Conservation (phyloP, 2,329 filamentous ascomycete species). For the Talaromyces sp. region DNA sequence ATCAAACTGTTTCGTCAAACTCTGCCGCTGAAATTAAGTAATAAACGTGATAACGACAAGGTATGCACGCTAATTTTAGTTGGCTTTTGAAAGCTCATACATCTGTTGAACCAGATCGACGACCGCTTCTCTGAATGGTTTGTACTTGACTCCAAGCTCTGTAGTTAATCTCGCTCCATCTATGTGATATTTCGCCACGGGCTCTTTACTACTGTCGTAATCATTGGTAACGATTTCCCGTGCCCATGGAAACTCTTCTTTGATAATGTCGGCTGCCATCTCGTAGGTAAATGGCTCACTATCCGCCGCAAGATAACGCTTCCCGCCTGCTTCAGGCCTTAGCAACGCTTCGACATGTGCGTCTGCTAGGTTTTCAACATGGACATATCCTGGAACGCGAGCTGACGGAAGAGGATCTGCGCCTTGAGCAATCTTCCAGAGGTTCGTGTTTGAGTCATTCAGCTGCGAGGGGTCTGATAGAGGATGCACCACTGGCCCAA, state of each 20-base stretch:
- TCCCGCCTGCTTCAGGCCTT: constrained; percentile 22
- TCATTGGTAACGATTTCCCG: constrained; percentile 28
- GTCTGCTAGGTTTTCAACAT: constrained; percentile 44
- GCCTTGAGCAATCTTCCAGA: constrained; percentile 40
- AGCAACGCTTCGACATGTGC: constrained; percentile 44
- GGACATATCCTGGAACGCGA: constrained; percentile 33
- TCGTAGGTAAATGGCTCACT: constrained; percentile 46
- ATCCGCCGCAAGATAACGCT: constrained; percentile 38
- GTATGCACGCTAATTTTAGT: not conserved
- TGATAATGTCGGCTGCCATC: constrained; percentile 41
- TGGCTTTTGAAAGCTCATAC: not conserved
- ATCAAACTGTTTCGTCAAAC: too few species aligned
- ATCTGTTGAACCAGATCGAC: not conserved
- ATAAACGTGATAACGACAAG: too few species aligned
- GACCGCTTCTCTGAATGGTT: not conserved
- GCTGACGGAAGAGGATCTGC: constrained; percentile 34
- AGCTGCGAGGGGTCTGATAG: constrained; percentile 30
- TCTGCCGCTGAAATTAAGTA: too few species aligned
- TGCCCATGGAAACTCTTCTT: constrained; percentile 30
- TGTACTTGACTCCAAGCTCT: constrained; percentile 8
- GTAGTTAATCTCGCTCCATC: not conserved
- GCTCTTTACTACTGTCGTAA: constrained; percentile 14
- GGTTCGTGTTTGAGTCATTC: constrained; percentile 41
- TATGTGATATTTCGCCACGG: not conserved
- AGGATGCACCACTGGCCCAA: constrained; percentile 43